phyloP scores from a whole-genome alignment of 345 rosid genomes.

The Excoecaria cochinchinensis region DNA sequence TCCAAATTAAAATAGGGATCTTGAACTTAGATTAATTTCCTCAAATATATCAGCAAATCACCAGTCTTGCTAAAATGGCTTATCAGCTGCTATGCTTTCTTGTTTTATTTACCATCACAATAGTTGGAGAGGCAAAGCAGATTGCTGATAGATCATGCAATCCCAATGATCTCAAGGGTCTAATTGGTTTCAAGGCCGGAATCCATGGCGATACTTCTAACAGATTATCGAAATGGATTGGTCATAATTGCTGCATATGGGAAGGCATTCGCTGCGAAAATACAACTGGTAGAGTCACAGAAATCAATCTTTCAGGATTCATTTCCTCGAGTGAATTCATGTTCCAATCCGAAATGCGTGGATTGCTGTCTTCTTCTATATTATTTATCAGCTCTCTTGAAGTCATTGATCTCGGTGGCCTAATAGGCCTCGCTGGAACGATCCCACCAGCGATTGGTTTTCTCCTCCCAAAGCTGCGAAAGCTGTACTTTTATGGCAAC shows the following conservation, averaged over 20 bases:
- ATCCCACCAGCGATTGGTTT: constrained; percentile 47
- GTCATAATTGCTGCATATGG: constrained; percentile 46
- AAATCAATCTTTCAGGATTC: constrained; percentile 47
- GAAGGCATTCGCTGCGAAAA: constrained; percentile 48
- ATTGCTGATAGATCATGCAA: constrained; percentile 30
- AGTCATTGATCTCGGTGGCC: constrained; percentile 58
- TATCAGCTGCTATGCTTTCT: constrained; percentile 22
- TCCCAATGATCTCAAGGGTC: constrained; percentile 41
- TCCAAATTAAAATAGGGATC: too few species aligned
- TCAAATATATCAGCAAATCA: background rate
- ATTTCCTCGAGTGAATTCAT: constrained; percentile 32
- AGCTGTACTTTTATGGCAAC: constrained; percentile 51
- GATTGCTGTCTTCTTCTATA: constrained; percentile 45
- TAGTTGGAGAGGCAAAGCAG: constrained; percentile 14
- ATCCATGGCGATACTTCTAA: constrained; percentile 44
- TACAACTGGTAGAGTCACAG: constrained; percentile 41
- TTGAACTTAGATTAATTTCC: too few species aligned
- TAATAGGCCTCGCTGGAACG: constrained; percentile 38
- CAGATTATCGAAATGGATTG: constrained; percentile 46
- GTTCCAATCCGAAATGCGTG: constrained; percentile 49
- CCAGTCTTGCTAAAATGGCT: constrained; percentile 32
- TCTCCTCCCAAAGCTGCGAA: constrained; percentile 35
- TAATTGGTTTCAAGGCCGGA: constrained; percentile 39
- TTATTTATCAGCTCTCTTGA: constrained; percentile 39
- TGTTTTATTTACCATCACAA: constrained; percentile 17